Evolutionary conservation across 75 land plant genomes (phyloP), one percentile per base, ranked within the genome.

Genomic region (Sequoiadendron giganteum): DNA sequence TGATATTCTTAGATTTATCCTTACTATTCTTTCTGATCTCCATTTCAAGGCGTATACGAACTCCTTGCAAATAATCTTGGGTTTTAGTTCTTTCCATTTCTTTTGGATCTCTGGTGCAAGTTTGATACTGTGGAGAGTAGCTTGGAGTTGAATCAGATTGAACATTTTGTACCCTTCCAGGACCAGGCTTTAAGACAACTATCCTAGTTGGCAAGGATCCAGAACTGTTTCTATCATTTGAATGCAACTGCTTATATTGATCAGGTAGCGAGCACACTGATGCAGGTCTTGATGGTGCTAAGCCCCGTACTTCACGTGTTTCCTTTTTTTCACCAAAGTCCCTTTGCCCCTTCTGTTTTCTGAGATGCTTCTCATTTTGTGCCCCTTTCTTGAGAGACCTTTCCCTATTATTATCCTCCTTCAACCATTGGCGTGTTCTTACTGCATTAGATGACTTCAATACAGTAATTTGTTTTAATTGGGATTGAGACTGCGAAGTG

Each of bases 171-270:
- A 76, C 36, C 87, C 90, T 94, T 52, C 91, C 91, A 28, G 92
- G 84, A 91, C 94, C 90, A n/a, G 98, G 98, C 86, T 95, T 96
- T 48, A 96, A 80, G 78, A 96, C 97, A 39, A 96, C 98, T 87
- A 96, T 96, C 45, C 94, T 92, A 11, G 98, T 96, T 28, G 94
- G 93, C 58, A 91, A 88, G 85, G 87, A 85, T 52, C 40, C 38
- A 30, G 48, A 76, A 42, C n/a, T 86, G 34, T 34, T 76, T 34
- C 5, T 86, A 7, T 19, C 83, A 78, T 45, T 47, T 32, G 85
- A 73, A 68, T 32, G 49, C 16, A 21, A 15, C 25, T 21, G 15
- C 87, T 78, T 76, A 43, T 8, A 42, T 79, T 73, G 85, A 73
- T 76, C 77, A 40, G 42, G 77, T 45, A 42, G 28, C 21, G 38